A percentile compares a stretch with the other conserved stretches of the same genome.
Evolutionary conservation across 2,329 filamentous ascomycete genomes (phyloP).

Genomic region (Cordyceps militaris): DNA sequence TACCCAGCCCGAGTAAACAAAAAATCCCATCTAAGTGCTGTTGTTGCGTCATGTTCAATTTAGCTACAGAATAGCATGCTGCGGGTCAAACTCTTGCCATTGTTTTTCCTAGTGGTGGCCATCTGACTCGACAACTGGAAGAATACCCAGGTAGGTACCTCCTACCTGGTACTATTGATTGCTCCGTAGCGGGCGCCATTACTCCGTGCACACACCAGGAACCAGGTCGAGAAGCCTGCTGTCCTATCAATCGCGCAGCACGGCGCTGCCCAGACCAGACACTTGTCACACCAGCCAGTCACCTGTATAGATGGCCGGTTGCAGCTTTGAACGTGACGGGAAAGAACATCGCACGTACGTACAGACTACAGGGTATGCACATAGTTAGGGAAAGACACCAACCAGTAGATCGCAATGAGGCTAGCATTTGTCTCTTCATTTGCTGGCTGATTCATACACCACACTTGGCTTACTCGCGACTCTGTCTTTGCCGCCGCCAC

Average conservation of each 20-base stretch:
- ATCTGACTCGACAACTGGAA: conserved; percentile 4
- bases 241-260: conserved; percentile 6
- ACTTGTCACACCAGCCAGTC: neutral
- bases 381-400: neutral
- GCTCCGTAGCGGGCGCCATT: conserved; percentile 1
- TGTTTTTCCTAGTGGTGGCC: too few species aligned
- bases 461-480: neutral
- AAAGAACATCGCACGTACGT: neutral
- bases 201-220: neutral
- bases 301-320: neutral
- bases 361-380: too few species aligned
- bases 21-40: too few species aligned
- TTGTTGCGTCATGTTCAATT: too few species aligned
- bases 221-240: neutral
- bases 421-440: neutral
- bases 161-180: too few species aligned
- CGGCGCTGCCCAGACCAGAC: neutral
- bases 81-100: too few species aligned
- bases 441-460: neutral
- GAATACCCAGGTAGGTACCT: too few species aligned
- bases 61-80: too few species aligned
- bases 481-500: neutral
- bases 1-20: conserved; percentile 1
- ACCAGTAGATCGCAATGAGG: neutral
- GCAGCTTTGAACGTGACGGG: neutral